Conservation (phyloP, 441 rosid species). For the Gossypium davidsonii region DNA sequence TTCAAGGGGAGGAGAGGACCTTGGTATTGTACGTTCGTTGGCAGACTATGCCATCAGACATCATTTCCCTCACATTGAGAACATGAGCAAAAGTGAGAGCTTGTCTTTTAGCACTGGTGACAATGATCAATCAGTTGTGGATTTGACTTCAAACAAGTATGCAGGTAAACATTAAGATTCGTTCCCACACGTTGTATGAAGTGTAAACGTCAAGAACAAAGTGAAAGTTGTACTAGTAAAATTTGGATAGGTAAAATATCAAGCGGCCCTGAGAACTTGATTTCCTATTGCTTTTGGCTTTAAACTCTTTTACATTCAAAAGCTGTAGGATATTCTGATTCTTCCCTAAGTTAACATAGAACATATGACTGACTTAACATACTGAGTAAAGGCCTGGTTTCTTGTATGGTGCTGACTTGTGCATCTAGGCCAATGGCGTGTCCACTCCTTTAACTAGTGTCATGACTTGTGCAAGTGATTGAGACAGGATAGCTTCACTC, state of each 20-base stretch:
- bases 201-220: background rate
- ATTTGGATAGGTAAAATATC: background rate
- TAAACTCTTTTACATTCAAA: background rate
- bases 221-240: background rate
- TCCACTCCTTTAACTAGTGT: background rate
- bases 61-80: slow-evolving; percentile 86
- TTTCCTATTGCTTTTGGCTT: background rate
- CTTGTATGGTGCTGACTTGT: background rate
- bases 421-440: background rate
- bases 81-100: slow-evolving; percentile 70
- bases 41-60: slow-evolving; percentile 88
- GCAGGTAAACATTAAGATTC: slow-evolving; percentile 54
- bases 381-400: background rate
- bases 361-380: background rate
- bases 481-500: background rate
- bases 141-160: slow-evolving; percentile 89
- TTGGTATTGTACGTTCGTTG: slow-evolving; percentile 59
- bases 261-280: background rate
- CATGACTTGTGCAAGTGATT: background rate
- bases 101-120: slow-evolving; percentile 77
- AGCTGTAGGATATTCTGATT: background rate
- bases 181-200: background rate
- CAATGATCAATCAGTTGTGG: slow-evolving; percentile 76
- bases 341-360: background rate
- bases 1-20: slow-evolving; percentile 85